These are phyloP conservation scores for Penicillium palitans DNA, from an alignment of 2,329 filamentous ascomycete genomes.

Conservation along the genomic window DNA sequence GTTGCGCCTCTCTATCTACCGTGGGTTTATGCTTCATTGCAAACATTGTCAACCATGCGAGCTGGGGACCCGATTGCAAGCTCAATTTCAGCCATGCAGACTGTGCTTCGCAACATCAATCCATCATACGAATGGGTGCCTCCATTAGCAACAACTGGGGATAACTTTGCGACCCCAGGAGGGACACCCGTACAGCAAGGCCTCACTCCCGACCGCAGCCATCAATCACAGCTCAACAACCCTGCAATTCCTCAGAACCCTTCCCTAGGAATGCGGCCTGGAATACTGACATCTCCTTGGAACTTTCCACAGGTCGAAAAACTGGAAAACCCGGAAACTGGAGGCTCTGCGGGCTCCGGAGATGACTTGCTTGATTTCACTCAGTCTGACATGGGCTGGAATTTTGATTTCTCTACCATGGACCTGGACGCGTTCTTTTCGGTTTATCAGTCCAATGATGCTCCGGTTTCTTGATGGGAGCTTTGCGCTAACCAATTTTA, in stretches of 20 bases:
- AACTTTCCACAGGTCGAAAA: slow-evolving; percentile 23
- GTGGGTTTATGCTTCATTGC: slow-evolving; percentile 44
- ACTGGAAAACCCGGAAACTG: slow-evolving; percentile 23
- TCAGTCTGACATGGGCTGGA: slow-evolving; percentile 41
- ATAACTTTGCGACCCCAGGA: not conserved
- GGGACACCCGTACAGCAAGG: not conserved
- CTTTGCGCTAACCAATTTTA: not conserved
- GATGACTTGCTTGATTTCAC: slow-evolving; percentile 40
- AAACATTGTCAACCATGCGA: slow-evolving; percentile 41
- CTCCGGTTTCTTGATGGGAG: slow-evolving; percentile 1
- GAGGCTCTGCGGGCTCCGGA: slow-evolving; percentile 27
- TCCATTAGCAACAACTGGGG: not conserved
- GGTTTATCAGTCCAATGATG: slow-evolving; percentile 29
- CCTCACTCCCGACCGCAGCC: not conserved
- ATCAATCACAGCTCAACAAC: not conserved
- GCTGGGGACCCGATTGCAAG: slow-evolving; percentile 29
- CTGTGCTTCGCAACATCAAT: slow-evolving; percentile 34
- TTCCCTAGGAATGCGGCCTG: slow-evolving; percentile 1
- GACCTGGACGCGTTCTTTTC: slow-evolving; percentile 43
- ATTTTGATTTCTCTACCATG: slow-evolving; percentile 45
- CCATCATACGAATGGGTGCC: slow-evolving; percentile 32
- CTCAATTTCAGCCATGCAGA: slow-evolving; percentile 35
- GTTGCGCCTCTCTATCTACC: slow-evolving; percentile 42
- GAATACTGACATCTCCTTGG: slow-evolving; percentile 26
- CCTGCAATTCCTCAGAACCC: not conserved